A percentile compares a stretch with the other conserved stretches of the same genome.
phyloP scores from a whole-genome alignment of 345 rosid species.

The Lumnitzera littorea region DNA sequence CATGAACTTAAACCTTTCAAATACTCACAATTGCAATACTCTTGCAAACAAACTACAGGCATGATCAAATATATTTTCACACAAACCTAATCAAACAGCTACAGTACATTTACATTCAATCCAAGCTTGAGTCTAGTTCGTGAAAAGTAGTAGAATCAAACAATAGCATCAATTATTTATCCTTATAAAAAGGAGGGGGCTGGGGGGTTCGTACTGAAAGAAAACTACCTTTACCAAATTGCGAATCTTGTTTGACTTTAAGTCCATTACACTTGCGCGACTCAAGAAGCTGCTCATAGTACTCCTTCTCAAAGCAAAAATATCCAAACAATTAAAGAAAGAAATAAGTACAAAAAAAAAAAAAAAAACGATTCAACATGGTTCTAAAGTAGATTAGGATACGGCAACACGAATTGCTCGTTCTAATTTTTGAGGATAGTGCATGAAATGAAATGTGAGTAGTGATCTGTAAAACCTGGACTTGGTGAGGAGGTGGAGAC shows the following conservation, averaged over 20 bases:
- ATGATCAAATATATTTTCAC: no score
- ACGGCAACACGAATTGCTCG: neutral
- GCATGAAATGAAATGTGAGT: constrained; percentile 1
- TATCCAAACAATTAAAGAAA: neutral
- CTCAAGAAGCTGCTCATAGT: constrained; percentile 51
- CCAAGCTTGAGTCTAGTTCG: neutral
- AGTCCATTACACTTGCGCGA: constrained; percentile 39
- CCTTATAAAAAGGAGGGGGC: no score
- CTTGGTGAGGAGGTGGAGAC: constrained; percentile 43
- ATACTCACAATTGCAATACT: no score
- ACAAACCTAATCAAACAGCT: neutral
- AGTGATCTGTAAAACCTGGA: constrained; percentile 32
- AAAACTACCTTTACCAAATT: constrained; percentile 47
- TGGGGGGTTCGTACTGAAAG: no score
- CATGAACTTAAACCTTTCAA: no score
- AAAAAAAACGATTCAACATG: neutral
- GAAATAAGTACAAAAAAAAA: neutral
- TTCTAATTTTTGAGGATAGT: neutral
- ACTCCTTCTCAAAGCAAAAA: constrained; percentile 39
- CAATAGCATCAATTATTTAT: neutral
- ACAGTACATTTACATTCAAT: no score
- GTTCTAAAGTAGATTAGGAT: neutral
- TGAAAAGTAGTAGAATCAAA: neutral
- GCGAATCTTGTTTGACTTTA: constrained; percentile 37
- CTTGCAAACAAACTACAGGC: no score